Conservation (phyloP, 306 rosid genomes). For the Ochetophila trinervis region DNA sequence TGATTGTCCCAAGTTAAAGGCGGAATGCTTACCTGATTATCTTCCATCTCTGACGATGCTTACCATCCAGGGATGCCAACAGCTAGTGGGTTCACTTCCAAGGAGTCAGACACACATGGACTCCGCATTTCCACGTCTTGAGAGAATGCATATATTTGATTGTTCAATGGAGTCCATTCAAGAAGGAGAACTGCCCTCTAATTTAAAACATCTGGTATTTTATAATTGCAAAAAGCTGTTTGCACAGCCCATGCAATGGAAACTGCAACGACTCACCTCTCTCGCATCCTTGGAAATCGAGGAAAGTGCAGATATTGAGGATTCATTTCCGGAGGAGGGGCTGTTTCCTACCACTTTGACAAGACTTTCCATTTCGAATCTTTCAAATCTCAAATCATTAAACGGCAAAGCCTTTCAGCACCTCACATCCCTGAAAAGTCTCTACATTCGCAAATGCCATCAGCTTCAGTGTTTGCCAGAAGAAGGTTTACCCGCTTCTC, state of each 20-base stretch:
- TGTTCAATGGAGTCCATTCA: constrained; percentile 12
- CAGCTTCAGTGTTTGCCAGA: constrained; percentile 7
- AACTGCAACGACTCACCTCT: not conserved
- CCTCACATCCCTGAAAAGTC: not conserved
- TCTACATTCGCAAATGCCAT: not conserved
- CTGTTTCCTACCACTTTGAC: constrained; percentile 22
- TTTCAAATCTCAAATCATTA: not conserved
- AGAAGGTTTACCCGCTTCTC: constrained; percentile 5
- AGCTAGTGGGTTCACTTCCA: too few species aligned
- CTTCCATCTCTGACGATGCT: too few species aligned
- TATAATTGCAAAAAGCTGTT: constrained; percentile 13
- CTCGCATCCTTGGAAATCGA: accelerated
- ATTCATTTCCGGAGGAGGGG: constrained; percentile 20
- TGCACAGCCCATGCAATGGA: constrained; percentile 17
- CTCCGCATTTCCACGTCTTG: not conserved
- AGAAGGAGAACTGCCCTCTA: constrained; percentile 16
- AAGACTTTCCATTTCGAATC: accelerated
- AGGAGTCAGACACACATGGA: too few species aligned
- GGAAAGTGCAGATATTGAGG: not conserved
- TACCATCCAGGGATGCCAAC: too few species aligned
- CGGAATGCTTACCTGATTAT: too few species aligned
- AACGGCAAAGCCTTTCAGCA: not conserved
- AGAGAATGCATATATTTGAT: not conserved
- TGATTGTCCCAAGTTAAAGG: not conserved
- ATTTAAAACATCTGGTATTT: too few species aligned